Conservation (phyloP, 345 rosid genomes). For the Pugionium dolabratum region DNA sequence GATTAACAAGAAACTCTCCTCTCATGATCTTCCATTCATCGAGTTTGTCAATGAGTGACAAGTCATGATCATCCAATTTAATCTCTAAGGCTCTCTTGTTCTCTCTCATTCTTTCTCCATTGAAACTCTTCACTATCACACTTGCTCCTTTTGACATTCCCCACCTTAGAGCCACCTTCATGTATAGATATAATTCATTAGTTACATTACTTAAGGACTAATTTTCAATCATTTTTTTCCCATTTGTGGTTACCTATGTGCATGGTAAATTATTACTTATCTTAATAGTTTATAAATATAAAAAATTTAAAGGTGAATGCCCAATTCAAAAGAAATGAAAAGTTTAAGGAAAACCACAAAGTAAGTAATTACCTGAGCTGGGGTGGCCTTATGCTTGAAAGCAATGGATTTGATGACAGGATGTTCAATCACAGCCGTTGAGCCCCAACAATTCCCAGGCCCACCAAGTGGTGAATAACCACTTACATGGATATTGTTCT, state of each 20-base stretch:
- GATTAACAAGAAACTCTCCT: constrained; percentile 69
- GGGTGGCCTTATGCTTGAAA: constrained; percentile 60
- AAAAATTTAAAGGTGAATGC: neutral
- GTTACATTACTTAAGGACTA: neutral
- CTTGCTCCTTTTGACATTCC: constrained; percentile 82
- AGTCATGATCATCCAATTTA: constrained; percentile 55
- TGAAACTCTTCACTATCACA: constrained; percentile 81
- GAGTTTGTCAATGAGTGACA: constrained; percentile 52
- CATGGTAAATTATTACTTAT: neutral
- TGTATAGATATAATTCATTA: neutral
- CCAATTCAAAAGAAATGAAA: neutral
- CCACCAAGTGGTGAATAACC: constrained; percentile 87
- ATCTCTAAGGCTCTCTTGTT: constrained; percentile 60
- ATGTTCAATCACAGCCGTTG: constrained; percentile 66
- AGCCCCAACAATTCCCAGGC: constrained; percentile 81
- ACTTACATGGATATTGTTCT: constrained; percentile 68
- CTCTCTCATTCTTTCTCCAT: constrained; percentile 58
- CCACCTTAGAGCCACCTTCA: constrained; percentile 82
- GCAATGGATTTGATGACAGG: constrained; percentile 69
- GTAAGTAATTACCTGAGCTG: constrained; percentile 59
- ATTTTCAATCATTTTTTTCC: neutral
- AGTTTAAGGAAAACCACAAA: neutral
- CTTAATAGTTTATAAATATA: neutral
- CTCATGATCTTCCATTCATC: constrained; percentile 79
- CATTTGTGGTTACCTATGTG: neutral